A percentile compares a stretch with the other conserved stretches of the same genome.
Conservation (phyloP, 2,329 filamentous ascomycete genomes). For the Colletotrichum navitas region DNA sequence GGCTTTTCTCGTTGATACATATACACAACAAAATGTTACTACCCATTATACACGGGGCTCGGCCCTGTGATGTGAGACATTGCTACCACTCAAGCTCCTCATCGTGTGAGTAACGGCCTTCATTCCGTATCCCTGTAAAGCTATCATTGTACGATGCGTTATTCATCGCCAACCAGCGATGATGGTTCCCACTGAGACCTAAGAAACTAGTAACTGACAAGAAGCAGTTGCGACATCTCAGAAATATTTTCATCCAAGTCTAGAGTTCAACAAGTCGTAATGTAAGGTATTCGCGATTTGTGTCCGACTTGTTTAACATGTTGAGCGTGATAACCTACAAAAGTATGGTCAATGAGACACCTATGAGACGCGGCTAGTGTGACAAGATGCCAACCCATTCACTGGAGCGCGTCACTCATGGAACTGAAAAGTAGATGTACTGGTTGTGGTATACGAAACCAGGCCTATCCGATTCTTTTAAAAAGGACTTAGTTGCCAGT, state of each 20-base stretch:
- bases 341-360: too few species aligned
- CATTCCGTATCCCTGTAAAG: too few species aligned
- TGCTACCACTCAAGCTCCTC: background rate
- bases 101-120: background rate
- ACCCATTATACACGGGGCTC: background rate
- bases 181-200: background rate
- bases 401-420: too few species aligned
- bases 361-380: too few species aligned
- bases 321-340: too few species aligned
- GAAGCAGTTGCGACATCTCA: background rate
- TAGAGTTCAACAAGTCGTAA: background rate
- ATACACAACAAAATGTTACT: background rate
- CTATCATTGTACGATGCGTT: background rate
- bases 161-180: background rate
- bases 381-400: too few species aligned
- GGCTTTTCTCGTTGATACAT: background rate
- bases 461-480: too few species aligned
- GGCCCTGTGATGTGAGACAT: background rate
- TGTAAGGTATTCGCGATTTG: background rate
- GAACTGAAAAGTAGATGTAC: too few species aligned
- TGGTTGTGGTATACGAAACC: too few species aligned
- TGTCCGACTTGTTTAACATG: background rate
- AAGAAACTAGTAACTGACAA: background rate
- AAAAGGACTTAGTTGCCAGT: background rate
- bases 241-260: background rate